These are phyloP conservation scores for Ephemerocybe angulata DNA, from an alignment of 768 basidiomycete species.

Conservation along the genomic window DNA sequence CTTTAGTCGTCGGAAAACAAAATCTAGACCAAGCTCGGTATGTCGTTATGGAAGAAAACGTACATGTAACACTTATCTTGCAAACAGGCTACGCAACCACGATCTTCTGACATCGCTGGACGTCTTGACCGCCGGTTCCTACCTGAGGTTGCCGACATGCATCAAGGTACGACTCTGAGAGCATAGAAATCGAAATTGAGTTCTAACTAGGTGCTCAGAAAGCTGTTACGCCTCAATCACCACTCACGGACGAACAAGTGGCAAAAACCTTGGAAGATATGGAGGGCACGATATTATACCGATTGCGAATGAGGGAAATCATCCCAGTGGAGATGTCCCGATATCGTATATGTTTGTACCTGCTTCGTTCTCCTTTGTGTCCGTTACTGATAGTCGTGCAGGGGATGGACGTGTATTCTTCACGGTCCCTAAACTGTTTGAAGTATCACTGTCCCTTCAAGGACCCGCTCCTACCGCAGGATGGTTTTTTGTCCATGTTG, in stretches of 20 bases:
- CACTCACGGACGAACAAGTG: conserved; percentile 65
- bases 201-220: conserved; percentile 46
- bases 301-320: conserved; percentile 74
- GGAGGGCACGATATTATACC: conserved; percentile 74
- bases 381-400: conserved; percentile 24
- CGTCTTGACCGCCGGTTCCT: conserved; percentile 83
- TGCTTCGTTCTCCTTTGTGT: conserved; percentile 12
- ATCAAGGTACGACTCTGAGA: conserved; percentile 58
- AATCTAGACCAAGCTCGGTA: conserved; percentile 77
- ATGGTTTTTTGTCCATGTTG: conserved; percentile 83
- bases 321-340: conserved; percentile 79
- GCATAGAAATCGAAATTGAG: neutral
- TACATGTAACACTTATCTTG: conserved; percentile 1
- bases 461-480: conserved; percentile 67
- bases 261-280: conserved; percentile 63
- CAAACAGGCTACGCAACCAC: conserved; percentile 78
- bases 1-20: conserved; percentile 63
- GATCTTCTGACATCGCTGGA: conserved; percentile 90
- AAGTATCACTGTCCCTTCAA: conserved; percentile 67
- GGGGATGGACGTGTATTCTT: conserved; percentile 80
- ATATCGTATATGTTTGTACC: conserved; percentile 44
- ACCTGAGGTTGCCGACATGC: conserved; percentile 72
- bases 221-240: conserved; percentile 59
- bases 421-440: conserved; percentile 67
- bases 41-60: neutral